Percentiles rank a stretch among this genome's conserved stretches.
Evolutionary conservation across 441 rosid species (phyloP).

Genomic region (Melianthus villosus): DNA sequence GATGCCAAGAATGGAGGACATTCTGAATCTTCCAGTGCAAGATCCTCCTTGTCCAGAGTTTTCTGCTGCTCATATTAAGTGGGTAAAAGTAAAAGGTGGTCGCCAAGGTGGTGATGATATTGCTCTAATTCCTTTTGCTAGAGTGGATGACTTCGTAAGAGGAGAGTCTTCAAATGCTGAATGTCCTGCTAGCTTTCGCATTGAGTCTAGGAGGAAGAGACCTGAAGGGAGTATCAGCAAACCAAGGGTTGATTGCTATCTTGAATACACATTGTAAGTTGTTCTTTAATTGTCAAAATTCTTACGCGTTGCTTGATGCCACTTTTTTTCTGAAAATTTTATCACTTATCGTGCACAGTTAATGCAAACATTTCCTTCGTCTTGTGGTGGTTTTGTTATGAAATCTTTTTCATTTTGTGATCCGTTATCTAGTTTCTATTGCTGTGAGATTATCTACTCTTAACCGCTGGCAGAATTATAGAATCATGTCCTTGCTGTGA

Average conservation of each 20-base stretch:
- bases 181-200: conserved; percentile 37
- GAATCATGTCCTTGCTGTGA: too few relatives aligned
- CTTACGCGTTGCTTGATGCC: conserved; percentile 2
- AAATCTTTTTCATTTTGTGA: too few relatives aligned
- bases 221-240: conserved; percentile 33
- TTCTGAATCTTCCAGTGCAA: conserved; percentile 38
- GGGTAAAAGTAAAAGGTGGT: conserved; percentile 41
- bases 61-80: conserved; percentile 28
- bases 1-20: conserved; percentile 50
- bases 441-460: too few relatives aligned
- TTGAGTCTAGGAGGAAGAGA: conserved; percentile 45
- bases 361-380: too few relatives aligned
- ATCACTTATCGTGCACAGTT: too few relatives aligned
- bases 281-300: not conserved
- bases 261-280: conserved; percentile 38
- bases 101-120: conserved; percentile 45
- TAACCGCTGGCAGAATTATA: too few relatives aligned
- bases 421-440: too few relatives aligned
- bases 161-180: conserved; percentile 37
- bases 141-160: conserved; percentile 43
- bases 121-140: conserved; percentile 35
- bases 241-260: conserved; percentile 46
- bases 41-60: conserved; percentile 39
- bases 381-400: too few relatives aligned
- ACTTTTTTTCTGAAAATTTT: too few relatives aligned